A percentile compares a stretch with the other conserved stretches of the same genome.
These are phyloP conservation scores for Endocarpon pusillum DNA, from an alignment of 495 filamentous ascomycete species.

Conservation along the genomic window DNA sequence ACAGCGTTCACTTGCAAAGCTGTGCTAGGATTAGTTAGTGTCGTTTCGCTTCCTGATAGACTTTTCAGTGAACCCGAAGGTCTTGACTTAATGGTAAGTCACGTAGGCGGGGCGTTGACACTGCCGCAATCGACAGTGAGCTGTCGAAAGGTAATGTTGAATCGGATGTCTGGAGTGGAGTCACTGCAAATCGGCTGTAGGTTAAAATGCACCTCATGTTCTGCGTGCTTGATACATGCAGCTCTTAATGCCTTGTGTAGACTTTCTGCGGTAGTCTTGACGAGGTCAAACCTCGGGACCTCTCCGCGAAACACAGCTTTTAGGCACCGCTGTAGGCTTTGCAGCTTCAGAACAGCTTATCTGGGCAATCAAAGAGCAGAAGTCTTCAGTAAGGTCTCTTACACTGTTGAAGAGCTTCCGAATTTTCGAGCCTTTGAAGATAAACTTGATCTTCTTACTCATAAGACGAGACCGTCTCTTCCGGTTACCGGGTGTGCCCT, in stretches of 20 bases:
- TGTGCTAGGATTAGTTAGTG: too few relatives aligned
- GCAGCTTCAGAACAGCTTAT: not conserved
- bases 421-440: constrained; percentile 8
- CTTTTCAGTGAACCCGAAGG: too few relatives aligned
- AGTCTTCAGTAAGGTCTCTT: not conserved
- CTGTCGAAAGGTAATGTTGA: constrained; percentile 13
- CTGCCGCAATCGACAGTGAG: too few relatives aligned
- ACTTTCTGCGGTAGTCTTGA: not conserved
- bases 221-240: constrained; percentile 16
- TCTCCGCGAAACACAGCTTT: too few relatives aligned
- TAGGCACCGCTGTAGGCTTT: too few relatives aligned
- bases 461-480: not conserved
- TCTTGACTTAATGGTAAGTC: too few relatives aligned
- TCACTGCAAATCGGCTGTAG: not conserved
- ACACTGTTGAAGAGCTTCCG: not conserved
- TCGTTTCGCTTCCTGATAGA: too few relatives aligned
- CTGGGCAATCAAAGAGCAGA: not conserved
- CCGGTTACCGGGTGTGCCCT: not conserved
- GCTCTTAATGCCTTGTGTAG: constrained; percentile 18
- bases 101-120: too few relatives aligned
- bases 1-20: too few relatives aligned
- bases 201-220: constrained; percentile 18
- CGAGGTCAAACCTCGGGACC: too few relatives aligned
- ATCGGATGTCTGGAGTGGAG: constrained; percentile 8
- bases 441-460: constrained; percentile 7